These are phyloP conservation scores for Tolypocladium amazonense DNA, from an alignment of 2,329 filamentous ascomycete species.

Conservation along the genomic window DNA sequence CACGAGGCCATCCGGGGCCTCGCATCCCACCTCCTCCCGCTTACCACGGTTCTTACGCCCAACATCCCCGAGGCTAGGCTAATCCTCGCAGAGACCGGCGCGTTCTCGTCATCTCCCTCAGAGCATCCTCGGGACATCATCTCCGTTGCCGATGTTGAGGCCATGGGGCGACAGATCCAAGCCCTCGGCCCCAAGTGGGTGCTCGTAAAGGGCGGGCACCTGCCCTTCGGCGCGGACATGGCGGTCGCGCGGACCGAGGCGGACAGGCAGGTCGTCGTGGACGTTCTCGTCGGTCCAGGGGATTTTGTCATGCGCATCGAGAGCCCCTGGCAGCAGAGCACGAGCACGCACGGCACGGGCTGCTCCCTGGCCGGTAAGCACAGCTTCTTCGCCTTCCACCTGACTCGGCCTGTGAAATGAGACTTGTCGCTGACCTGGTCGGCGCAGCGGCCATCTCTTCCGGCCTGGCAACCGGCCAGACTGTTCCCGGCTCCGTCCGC, in stretches of 20 bases:
- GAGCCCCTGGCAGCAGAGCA: slow-evolving; percentile 59
- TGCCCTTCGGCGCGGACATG: slow-evolving; percentile 60
- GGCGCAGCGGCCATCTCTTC: slow-evolving; percentile 58
- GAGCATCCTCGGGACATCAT: slow-evolving; percentile 26
- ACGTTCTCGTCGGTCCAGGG: slow-evolving; percentile 59
- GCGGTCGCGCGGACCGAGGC: slow-evolving; percentile 44
- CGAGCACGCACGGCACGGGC: slow-evolving; percentile 87
- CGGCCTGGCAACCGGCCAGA: slow-evolving; percentile 52
- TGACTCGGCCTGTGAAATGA: background rate
- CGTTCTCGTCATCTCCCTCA: slow-evolving; percentile 8
- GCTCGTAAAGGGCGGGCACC: slow-evolving; percentile 82
- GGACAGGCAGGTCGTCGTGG: slow-evolving; percentile 59
- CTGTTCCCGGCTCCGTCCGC: slow-evolving; percentile 49
- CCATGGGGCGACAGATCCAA: slow-evolving; percentile 55
- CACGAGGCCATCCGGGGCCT: slow-evolving; percentile 52
- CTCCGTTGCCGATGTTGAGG: slow-evolving; percentile 54
- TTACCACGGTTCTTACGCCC: slow-evolving; percentile 61
- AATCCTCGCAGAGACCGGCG: slow-evolving; percentile 44
- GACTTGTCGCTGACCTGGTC: background rate
- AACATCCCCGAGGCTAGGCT: slow-evolving; percentile 67
- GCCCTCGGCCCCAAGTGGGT: slow-evolving; percentile 67
- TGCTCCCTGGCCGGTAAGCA: slow-evolving; percentile 79
- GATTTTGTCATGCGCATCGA: slow-evolving; percentile 51
- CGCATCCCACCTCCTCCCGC: slow-evolving; percentile 48
- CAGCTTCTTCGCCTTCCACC: background rate